A percentile compares a stretch with the other conserved stretches of the same genome.
phyloP scores from a whole-genome alignment of 2,329 filamentous ascomycete genomes.

The Cadophora gregata region DNA sequence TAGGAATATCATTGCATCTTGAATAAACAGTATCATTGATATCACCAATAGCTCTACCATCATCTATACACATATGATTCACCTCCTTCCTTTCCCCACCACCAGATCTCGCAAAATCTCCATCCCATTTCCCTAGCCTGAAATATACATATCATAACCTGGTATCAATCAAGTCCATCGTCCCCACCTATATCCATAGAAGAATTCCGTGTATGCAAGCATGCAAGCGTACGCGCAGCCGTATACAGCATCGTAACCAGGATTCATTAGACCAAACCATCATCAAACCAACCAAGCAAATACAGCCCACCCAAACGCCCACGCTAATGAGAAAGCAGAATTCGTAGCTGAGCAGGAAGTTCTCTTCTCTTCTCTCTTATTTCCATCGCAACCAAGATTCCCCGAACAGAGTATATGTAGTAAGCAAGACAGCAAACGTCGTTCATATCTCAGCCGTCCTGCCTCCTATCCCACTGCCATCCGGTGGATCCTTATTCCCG shows the following conservation, averaged over 20 bases:
- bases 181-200: neutral
- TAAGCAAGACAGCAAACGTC: neutral
- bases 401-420: neutral
- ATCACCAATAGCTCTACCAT: neutral
- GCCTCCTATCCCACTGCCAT: neutral
- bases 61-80: neutral
- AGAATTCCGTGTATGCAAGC: neutral
- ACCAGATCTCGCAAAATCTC: neutral
- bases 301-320: slow-evolving; percentile 17
- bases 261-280: neutral
- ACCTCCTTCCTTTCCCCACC: neutral
- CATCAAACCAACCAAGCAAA: neutral
- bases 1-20: neutral
- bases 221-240: neutral
- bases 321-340: slow-evolving; percentile 23
- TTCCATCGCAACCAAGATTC: neutral
- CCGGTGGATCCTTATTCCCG: neutral
- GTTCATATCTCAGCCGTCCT: neutral
- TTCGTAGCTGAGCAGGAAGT: neutral
- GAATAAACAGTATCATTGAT: neutral
- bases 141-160: neutral
- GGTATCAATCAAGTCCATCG: neutral
- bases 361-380: neutral
- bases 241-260: neutral
- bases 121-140: neutral